Percentiles rank a stretch among this genome's conserved stretches.
phyloP scores from a whole-genome alignment of 2,329 filamentous ascomycete genomes.

The Zymoseptoria pseudotritici region DNA sequence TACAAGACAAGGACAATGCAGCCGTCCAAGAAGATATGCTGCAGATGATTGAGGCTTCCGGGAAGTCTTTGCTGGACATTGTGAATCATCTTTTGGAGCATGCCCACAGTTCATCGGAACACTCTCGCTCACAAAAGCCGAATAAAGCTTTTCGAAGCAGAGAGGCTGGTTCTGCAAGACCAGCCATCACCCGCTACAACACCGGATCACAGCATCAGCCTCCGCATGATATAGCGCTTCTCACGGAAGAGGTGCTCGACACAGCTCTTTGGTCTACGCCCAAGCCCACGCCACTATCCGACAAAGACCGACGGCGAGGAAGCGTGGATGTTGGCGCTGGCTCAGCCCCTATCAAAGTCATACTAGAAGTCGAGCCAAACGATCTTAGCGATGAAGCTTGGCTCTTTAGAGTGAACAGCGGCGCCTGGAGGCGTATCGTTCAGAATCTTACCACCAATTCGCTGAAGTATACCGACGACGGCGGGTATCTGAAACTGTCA shows the following conservation, averaged over 20 bases:
- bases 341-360: constrained; percentile 31
- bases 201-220: neutral
- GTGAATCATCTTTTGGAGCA: constrained; percentile 37
- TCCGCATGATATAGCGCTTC: constrained; percentile 3
- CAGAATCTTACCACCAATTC: constrained; percentile 43
- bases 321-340: neutral
- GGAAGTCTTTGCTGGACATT: constrained; percentile 43
- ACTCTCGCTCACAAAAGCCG: neutral
- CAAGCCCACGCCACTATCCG: constrained; percentile 1
- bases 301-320: neutral
- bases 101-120: neutral
- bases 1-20: constrained; percentile 35
- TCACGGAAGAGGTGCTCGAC: constrained; percentile 10
- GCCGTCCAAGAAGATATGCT: constrained; percentile 39
- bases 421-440: constrained; percentile 41
- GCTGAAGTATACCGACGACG: constrained; percentile 40
- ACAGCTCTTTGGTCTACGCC: constrained; percentile 4
- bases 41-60: constrained; percentile 44
- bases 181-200: neutral
- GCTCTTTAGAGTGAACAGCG: constrained; percentile 37
- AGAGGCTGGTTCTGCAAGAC: neutral
- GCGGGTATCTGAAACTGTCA: constrained; percentile 5
- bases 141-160: neutral
- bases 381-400: constrained; percentile 27
- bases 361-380: constrained; percentile 35